phyloP scores from a whole-genome alignment of 2,329 filamentous ascomycete species.

The Fusarium multiceps region DNA sequence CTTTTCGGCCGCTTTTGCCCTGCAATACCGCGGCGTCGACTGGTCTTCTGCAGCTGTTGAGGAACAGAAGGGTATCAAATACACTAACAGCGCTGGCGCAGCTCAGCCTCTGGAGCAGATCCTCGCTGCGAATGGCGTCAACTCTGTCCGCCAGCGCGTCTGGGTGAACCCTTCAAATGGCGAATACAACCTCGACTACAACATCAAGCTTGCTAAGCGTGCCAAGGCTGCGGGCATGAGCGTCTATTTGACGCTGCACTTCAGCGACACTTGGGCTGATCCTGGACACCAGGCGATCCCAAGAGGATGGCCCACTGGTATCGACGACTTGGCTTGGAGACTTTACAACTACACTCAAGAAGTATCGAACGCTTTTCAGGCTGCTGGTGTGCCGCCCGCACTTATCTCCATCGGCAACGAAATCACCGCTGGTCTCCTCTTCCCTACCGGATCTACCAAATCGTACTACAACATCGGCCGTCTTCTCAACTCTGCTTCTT shows the following conservation, averaged over 20 bases:
- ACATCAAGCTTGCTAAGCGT: conserved; percentile 73
- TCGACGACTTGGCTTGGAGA: conserved; percentile 68
- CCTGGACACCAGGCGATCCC: conserved; percentile 72
- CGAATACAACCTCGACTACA: conserved; percentile 76
- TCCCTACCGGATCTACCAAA: conserved; percentile 66
- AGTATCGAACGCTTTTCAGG: conserved; percentile 70
- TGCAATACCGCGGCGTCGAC: conserved; percentile 75
- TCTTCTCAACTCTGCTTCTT: conserved; percentile 72
- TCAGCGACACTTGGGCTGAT: conserved; percentile 78
- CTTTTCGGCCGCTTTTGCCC: conserved; percentile 50
- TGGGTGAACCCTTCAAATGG: conserved; percentile 76
- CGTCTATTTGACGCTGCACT: conserved; percentile 73
- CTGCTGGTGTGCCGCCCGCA: conserved; percentile 63
- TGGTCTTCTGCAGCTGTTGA: conserved; percentile 75
- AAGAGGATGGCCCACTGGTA: conserved; percentile 69
- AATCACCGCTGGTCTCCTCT: conserved; percentile 74
- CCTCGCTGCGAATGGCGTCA: conserved; percentile 70
- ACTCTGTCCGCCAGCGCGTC: conserved; percentile 75
- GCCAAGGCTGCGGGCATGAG: conserved; percentile 71
- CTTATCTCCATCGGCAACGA: conserved; percentile 81
- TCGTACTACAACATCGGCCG: conserved; percentile 70
- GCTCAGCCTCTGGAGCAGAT: conserved; percentile 71
- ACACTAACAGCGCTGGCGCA: conserved; percentile 65
- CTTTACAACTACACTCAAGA: conserved; percentile 76
- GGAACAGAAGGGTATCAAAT: conserved; percentile 69